phyloP scores from a whole-genome alignment of 306 rosid species.

The Pterocarpus santalinus region DNA sequence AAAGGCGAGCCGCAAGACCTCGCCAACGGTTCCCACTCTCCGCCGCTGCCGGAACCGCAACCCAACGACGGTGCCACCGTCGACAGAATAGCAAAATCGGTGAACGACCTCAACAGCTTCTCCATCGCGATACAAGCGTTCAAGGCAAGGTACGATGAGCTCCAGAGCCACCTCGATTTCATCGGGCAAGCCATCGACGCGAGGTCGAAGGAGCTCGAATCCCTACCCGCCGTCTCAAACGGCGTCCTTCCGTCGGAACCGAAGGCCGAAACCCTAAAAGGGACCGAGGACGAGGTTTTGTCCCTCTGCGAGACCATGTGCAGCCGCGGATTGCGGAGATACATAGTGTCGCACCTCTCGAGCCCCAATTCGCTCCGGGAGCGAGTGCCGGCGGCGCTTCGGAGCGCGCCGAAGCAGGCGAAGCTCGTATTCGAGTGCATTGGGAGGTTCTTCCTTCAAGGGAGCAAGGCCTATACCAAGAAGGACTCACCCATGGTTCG shows the following conservation, averaged over 20 bases:
- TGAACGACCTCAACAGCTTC: constrained; percentile 53
- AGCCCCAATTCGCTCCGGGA: constrained; percentile 46
- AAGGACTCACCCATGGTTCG: constrained; percentile 56
- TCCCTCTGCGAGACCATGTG: constrained; percentile 58
- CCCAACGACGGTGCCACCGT: not conserved
- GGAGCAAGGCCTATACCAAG: constrained; percentile 59
- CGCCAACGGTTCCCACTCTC: not conserved
- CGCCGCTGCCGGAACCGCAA: constrained; percentile 5
- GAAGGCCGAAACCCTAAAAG: not conserved
- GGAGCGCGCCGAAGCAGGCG: constrained; percentile 56
- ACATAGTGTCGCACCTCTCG: constrained; percentile 46
- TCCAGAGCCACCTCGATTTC: constrained; percentile 60
- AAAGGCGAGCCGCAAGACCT: not conserved
- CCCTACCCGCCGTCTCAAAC: not conserved
- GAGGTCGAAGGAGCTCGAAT: constrained; percentile 41
- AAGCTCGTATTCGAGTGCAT: constrained; percentile 67
- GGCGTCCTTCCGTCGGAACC: constrained; percentile 12
- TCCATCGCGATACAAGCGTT: constrained; percentile 52
- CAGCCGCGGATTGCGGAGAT: constrained; percentile 65
- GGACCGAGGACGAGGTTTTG: constrained; percentile 38
- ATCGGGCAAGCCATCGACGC: constrained; percentile 54
- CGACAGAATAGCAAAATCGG: constrained; percentile 42
- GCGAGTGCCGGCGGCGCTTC: constrained; percentile 57
- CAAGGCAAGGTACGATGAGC: constrained; percentile 55
- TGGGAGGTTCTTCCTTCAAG: constrained; percentile 68